A percentile compares a stretch with the other conserved stretches of the same genome.
phyloP scores from a whole-genome alignment of 805 yeast genomes.

The Alloascoidea hylecoeti region DNA sequence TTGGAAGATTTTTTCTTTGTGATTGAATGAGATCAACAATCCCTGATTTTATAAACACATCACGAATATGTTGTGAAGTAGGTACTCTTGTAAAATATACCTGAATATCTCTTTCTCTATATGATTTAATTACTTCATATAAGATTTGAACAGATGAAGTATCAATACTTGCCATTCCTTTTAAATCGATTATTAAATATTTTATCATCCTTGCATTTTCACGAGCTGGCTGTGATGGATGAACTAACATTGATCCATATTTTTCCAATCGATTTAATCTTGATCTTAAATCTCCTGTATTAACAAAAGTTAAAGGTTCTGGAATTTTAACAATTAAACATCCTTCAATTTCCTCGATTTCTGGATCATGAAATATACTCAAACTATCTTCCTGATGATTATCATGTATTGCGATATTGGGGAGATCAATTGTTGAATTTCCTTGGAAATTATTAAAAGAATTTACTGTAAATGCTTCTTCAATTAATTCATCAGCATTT shows the following conservation, averaged over 20 bases:
- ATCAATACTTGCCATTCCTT: conserved; percentile 73
- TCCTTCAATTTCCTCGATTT: conserved; percentile 43
- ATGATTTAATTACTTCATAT: conserved; percentile 38
- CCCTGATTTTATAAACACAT: conserved; percentile 41
- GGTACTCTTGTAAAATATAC: conserved; percentile 54
- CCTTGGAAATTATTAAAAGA: conserved; percentile 2
- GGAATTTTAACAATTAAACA: conserved; percentile 71
- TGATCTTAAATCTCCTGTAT: conserved; percentile 60
- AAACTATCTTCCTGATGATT: conserved; percentile 1
- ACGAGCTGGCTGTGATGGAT: conserved; percentile 57
- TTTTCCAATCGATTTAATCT: conserved; percentile 57
- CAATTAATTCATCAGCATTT: conserved; percentile 52
- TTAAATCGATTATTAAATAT: conserved; percentile 57
- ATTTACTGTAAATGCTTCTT: conserved; percentile 11
- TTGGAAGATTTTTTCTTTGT: conserved; percentile 17
- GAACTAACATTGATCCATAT: conserved; percentile 61
- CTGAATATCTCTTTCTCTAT: conserved; percentile 33
- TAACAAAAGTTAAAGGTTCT: conserved; percentile 82
- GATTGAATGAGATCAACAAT: conserved; percentile 23
- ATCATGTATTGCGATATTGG: background rate
- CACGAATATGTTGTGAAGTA: conserved; percentile 27
- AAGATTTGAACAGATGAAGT: conserved; percentile 69
- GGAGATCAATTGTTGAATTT: background rate
- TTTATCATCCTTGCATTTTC: conserved; percentile 31
- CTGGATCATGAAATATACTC: background rate